Evolutionary conservation across 2,329 filamentous ascomycete genomes (phyloP), one percentile per base, ranked within the genome.

Genomic region (Kalmusia sp.): DNA sequence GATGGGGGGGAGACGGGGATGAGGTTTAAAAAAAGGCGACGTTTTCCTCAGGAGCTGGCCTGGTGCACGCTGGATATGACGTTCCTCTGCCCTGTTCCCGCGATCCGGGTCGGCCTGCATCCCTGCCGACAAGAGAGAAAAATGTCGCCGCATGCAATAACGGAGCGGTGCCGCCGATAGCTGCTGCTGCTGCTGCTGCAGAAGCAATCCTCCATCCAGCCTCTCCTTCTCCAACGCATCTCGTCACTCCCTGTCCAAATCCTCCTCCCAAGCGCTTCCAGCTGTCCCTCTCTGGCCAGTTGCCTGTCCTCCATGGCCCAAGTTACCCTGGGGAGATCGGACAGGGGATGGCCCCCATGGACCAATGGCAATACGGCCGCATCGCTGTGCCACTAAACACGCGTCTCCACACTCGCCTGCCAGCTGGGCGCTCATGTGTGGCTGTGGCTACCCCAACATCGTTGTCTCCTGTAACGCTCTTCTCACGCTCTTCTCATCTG

Each of bases 381-480:
- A 22, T 22, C 41, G 11, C 35, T 6, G n/a, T n/a, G 7, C 40
- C 12, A 14, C 35, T 19, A 41, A 25, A 49, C 47, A 45, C 31
- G 39, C 22, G 24, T 35, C 38, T 44, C 48, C 48, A 45, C 40
- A 25, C 22, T 15, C 17, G 14, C n/a, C n/a, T n/a, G n/a, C n/a
- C n/a, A n/a, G n/a, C n/a, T n/a, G n/a, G n/a, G n/a, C n/a, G n/a
- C n/a, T n/a, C n/a, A n/a, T n/a, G n/a, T n/a, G n/a, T n/a, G n/a
- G n/a, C 45, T 40, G 46, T 49, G 46, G 46, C 46, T 49, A 25
- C 43, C 22, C 19, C 27, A 39, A 2, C 46, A 33, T 24, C 14
- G 17, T 9, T n/a, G 27, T 28, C 15, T 30, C 22, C 33, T 28
- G 21, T 14, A 38, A 28, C 44, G 8, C 19, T 28, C 44, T 28